Evolutionary conservation across 1,139 yeast species (phyloP).

Genomic region (Magnusiomyces sp.): DNA sequence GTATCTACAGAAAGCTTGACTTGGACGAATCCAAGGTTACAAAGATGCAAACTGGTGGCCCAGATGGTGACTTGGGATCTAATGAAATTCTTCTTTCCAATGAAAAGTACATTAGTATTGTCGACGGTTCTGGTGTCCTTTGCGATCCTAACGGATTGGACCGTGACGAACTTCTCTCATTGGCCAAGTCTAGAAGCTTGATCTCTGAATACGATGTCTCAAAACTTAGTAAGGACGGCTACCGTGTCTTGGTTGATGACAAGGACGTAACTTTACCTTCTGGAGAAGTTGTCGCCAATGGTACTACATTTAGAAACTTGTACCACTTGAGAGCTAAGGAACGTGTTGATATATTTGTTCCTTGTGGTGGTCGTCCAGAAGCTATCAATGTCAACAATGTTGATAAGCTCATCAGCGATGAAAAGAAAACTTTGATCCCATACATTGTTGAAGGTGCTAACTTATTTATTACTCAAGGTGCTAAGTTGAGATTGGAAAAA

Average conservation of each 20-base stretch:
- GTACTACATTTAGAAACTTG: slow-evolving; percentile 85
- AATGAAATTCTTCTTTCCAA: slow-evolving; percentile 84
- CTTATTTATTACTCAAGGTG: slow-evolving; percentile 88
- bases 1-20: slow-evolving; percentile 72
- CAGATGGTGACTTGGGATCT: slow-evolving; percentile 96
- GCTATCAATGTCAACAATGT: slow-evolving; percentile 89
- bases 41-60: slow-evolving; percentile 97
- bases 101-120: slow-evolving; percentile 79
- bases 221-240: slow-evolving; percentile 66
- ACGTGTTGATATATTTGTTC: slow-evolving; percentile 74
- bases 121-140: slow-evolving; percentile 93
- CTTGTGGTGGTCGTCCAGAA: slow-evolving; percentile 98
- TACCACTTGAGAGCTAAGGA: slow-evolving; percentile 68
- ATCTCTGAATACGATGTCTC: slow-evolving; percentile 59
- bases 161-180: slow-evolving; percentile 64
- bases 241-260: slow-evolving; percentile 79
- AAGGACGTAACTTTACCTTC: slow-evolving; percentile 68
- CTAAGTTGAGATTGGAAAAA: slow-evolving; percentile 74
- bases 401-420: slow-evolving; percentile 59
- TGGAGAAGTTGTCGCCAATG: slow-evolving; percentile 69
- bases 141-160: slow-evolving; percentile 88
- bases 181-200: slow-evolving; percentile 74
- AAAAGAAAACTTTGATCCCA: slow-evolving; percentile 73
- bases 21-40: slow-evolving; percentile 52
- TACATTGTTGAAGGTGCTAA: slow-evolving; percentile 97